Conservation (phyloP, 129 eudicot genomes). For the Chrysanthemum lavandulifolium region DNA sequence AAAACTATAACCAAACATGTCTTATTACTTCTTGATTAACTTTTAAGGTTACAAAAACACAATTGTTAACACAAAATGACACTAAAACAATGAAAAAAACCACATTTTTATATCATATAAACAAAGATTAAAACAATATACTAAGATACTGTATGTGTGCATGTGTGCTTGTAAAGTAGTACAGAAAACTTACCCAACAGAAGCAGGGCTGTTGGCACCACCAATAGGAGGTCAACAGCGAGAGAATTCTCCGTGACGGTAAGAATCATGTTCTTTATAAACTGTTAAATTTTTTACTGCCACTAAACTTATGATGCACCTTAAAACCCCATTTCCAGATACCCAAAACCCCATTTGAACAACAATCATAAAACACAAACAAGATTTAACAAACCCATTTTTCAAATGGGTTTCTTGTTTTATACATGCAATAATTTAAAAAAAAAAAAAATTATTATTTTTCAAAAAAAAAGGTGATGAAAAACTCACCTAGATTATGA, state of each 20-base stretch:
- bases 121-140: neutral
- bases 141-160: neutral
- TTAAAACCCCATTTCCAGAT: constrained; percentile 53
- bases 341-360: constrained; percentile 15
- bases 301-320: constrained; percentile 59
- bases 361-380: constrained; percentile 20
- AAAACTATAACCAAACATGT: neutral
- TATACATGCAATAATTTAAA: neutral
- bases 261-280: constrained; percentile 48
- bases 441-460: too few species aligned
- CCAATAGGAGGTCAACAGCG: constrained; percentile 68
- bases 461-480: neutral
- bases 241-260: constrained; percentile 72
- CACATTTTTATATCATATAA: neutral
- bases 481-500: constrained; percentile 20
- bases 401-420: constrained; percentile 4
- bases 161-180: constrained; percentile 5
- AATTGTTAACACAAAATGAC: neutral
- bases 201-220: constrained; percentile 71
- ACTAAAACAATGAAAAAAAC: neutral
- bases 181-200: constrained; percentile 52
- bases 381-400: constrained; percentile 27
- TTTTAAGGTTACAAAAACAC: neutral
- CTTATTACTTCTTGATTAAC: neutral
- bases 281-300: constrained; percentile 33